Evolutionary conservation across 1,284 basidiomycete genomes (phyloP).

Genomic region (Calocybe gambosa): DNA sequence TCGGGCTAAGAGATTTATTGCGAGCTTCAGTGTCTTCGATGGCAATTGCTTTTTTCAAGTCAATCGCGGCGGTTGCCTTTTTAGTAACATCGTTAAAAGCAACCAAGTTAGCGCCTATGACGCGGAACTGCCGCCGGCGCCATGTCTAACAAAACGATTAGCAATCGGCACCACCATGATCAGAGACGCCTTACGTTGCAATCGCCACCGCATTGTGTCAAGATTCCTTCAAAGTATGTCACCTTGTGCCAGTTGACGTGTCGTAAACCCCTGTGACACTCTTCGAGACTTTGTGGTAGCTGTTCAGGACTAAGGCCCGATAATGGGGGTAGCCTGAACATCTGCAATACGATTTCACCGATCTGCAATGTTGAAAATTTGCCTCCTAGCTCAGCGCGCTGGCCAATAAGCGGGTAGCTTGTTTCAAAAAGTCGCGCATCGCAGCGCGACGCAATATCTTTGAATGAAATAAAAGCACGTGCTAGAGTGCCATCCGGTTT

Average conservation of each 20-base stretch:
- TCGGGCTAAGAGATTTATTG: slow-evolving; percentile 37
- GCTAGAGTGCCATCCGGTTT: slow-evolving; percentile 77
- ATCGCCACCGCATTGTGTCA: slow-evolving; percentile 96
- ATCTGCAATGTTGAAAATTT: slow-evolving; percentile 55
- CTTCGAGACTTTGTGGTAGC: slow-evolving; percentile 88
- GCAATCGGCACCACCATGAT: slow-evolving; percentile 4
- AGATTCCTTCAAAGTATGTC: slow-evolving; percentile 85
- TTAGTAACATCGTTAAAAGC: slow-evolving; percentile 95
- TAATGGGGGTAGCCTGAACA: slow-evolving; percentile 86
- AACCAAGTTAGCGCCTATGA: slow-evolving; percentile 83
- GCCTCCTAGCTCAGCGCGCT: slow-evolving; percentile 54
- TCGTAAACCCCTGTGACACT: slow-evolving; percentile 84
- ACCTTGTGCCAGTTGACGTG: slow-evolving; percentile 90
- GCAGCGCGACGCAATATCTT: slow-evolving; percentile 75
- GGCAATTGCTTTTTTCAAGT: slow-evolving; percentile 76
- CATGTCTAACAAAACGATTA: slow-evolving; percentile 53
- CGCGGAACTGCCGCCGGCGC: slow-evolving; percentile 80
- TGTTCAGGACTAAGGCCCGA: slow-evolving; percentile 74
- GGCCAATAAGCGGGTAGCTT: slow-evolving; percentile 76
- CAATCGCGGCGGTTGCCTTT: slow-evolving; percentile 85
- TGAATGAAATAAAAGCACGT: slow-evolving; percentile 80
- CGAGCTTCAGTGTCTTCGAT: slow-evolving; percentile 70
- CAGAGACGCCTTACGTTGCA: slow-evolving; percentile 58
- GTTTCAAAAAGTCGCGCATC: slow-evolving; percentile 82
- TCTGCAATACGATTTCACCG: slow-evolving; percentile 79